phyloP scores from a whole-genome alignment of 441 rosid genomes.

The Gossypium gossypioides region DNA sequence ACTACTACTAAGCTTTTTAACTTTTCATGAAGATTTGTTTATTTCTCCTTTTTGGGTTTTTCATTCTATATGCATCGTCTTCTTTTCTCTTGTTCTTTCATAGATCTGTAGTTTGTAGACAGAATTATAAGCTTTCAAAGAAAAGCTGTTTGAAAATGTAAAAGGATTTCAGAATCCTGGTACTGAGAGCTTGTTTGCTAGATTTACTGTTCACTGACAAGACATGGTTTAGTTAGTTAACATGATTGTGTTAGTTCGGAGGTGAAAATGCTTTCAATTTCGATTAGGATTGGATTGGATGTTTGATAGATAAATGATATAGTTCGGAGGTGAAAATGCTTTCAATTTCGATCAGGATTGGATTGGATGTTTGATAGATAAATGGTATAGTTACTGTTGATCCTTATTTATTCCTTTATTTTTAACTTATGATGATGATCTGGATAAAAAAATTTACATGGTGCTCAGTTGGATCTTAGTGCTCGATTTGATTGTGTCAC shows the following conservation, averaged over 20 bases:
- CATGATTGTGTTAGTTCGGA: not conserved
- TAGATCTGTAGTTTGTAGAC: conserved; percentile 6
- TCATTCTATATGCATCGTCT: not conserved
- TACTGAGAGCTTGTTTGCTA: not conserved
- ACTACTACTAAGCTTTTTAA: not conserved
- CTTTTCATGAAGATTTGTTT: not conserved
- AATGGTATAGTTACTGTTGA: not conserved
- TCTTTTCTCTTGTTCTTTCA: not conserved
- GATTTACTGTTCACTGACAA: not conserved
- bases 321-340: not conserved
- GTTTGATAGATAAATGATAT: no score
- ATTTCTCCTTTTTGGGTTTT: not conserved
- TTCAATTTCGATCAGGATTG: not conserved
- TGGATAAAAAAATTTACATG: not conserved
- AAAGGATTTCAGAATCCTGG: not conserved
- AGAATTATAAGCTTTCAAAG: not conserved
- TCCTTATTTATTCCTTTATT: not conserved
- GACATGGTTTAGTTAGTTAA: not conserved
- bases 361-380: not conserved
- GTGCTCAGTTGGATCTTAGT: not conserved
- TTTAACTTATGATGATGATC: not conserved
- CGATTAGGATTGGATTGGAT: not conserved
- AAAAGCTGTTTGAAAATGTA: not conserved
- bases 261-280: not conserved
- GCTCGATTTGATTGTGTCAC: not conserved